Base-by-base conservation (phyloP, 106 monocot genomes). In the Acanthochlamys bracteata region DNA sequence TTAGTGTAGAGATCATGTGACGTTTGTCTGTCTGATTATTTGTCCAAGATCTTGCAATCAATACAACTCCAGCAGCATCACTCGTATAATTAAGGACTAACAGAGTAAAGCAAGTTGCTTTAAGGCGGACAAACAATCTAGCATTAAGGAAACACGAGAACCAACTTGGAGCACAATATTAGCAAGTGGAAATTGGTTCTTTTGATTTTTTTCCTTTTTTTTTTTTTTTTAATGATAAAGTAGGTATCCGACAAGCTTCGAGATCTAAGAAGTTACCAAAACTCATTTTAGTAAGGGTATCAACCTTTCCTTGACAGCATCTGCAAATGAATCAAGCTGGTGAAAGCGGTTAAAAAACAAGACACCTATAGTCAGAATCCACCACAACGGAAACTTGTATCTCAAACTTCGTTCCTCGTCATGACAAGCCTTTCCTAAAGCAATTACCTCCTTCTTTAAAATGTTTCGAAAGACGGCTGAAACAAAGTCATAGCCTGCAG, bases 371-470 rank as follows among this genome's bases (percentile, higher is more conserved):
- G 55, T 1, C 3, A 55, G 10, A 49, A 23, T n/a, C 40, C 9
- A 33, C 73, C 49, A 49, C 6, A 17, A 89, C 89, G 78, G 85
- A 85, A 19, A 89, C 75, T 89, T 93, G 71, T 86, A 89, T 64
- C 66, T 89, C 25, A 93, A 68, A 69, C 54, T 70, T 42, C 83
- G 83, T 20, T 93, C 93, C 58, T 75, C 88, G 42, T 85, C 93
- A 51, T 78, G 70, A 25, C 74, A 89, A 24, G 84, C 73, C 69
- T 84, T 92, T 71, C 84, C 84, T 59, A 92, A 70, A 66, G 68
- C 20, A 54, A 92, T 69, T 13, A 88, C 88, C 79, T 88, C 88
- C 69, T 84, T 92, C 65, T 92, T 87, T 33, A 92, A 53, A 63
- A 88, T 68, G 45, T 92, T 88, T 58, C 84, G 88, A 42, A 92